Conservation (phyloP, 164 flowering plant species). For the Chimonanthus salicifolius region DNA sequence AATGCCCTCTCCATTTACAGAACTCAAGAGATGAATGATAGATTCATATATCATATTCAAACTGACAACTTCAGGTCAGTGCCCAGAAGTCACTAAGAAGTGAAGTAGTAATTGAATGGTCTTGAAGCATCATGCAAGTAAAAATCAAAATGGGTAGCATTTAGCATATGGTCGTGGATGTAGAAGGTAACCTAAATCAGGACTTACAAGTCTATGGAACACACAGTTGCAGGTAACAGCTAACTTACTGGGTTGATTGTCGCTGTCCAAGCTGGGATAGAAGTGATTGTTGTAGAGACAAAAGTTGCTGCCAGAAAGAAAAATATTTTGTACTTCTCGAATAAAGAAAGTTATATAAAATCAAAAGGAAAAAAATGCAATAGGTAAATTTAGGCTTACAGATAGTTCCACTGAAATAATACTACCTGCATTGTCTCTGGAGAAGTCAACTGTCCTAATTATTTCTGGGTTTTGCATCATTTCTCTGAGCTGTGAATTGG, state of each 20-base stretch:
- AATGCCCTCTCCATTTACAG: background rate
- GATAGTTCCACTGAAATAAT: background rate
- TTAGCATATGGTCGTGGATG: background rate
- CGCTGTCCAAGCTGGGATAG: constrained; percentile 34
- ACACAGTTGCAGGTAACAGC: background rate
- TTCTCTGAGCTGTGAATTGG: constrained; percentile 51
- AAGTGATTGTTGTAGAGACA: constrained; percentile 52
- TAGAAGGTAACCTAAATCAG: background rate
- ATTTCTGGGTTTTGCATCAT: constrained; percentile 74
- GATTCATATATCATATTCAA: background rate
- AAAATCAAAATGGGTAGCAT: background rate
- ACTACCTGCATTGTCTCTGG: constrained; percentile 63
- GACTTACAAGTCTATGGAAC: background rate
- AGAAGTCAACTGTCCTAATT: constrained; percentile 59
- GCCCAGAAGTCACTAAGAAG: background rate
- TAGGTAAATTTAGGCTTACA: background rate
- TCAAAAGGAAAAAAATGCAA: too few relatives aligned
- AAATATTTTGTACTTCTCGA: background rate
- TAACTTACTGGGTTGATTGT: constrained; percentile 42
- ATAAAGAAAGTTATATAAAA: background rate
- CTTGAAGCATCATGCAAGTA: background rate
- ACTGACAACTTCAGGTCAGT: background rate
- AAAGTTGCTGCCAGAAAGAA: constrained; percentile 40
- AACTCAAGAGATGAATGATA: background rate
- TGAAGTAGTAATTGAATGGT: background rate